Evolutionary conservation across 2,329 filamentous ascomycete species (phyloP).

Genomic region (Mycosphaerelloides madeirae): DNA sequence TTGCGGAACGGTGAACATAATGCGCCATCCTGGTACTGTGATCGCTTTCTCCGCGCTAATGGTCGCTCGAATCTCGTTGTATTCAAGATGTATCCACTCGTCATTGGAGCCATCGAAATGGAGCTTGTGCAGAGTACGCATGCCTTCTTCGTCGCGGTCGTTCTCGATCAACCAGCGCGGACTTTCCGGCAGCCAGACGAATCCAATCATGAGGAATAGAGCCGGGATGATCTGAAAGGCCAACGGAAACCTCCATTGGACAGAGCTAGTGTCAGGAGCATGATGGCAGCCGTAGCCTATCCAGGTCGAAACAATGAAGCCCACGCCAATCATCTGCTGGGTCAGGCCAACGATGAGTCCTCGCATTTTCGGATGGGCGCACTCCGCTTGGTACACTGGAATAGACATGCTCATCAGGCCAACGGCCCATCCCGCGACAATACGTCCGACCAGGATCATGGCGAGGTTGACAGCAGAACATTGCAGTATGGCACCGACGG

Average conservation of each 20-base stretch:
- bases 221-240: slow-evolving; percentile 45
- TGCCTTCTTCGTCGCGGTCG: slow-evolving; percentile 19
- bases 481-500: slow-evolving; percentile 57
- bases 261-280: slow-evolving; percentile 31
- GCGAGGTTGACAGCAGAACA: slow-evolving; percentile 51
- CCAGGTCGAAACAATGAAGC: slow-evolving; percentile 54
- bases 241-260: slow-evolving; percentile 40
- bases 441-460: slow-evolving; percentile 56
- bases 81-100: slow-evolving; percentile 56
- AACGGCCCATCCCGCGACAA: slow-evolving; percentile 57
- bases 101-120: slow-evolving; percentile 52
- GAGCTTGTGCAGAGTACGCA: slow-evolving; percentile 41
- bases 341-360: slow-evolving; percentile 55
- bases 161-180: slow-evolving; percentile 23
- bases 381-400: slow-evolving; percentile 61
- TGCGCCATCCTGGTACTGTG: slow-evolving; percentile 49
- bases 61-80: slow-evolving; percentile 56
- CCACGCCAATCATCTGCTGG: slow-evolving; percentile 55
- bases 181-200: slow-evolving; percentile 32
- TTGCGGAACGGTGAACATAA: slow-evolving; percentile 55
- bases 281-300: slow-evolving; percentile 47
- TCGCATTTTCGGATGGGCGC: slow-evolving; percentile 54
- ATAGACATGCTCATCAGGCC: slow-evolving; percentile 57
- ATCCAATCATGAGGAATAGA: slow-evolving; percentile 39
- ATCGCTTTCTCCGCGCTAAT: slow-evolving; percentile 57